phyloP scores from a whole-genome alignment of 495 filamentous ascomycete species.

The Gamarada debralockiae region DNA sequence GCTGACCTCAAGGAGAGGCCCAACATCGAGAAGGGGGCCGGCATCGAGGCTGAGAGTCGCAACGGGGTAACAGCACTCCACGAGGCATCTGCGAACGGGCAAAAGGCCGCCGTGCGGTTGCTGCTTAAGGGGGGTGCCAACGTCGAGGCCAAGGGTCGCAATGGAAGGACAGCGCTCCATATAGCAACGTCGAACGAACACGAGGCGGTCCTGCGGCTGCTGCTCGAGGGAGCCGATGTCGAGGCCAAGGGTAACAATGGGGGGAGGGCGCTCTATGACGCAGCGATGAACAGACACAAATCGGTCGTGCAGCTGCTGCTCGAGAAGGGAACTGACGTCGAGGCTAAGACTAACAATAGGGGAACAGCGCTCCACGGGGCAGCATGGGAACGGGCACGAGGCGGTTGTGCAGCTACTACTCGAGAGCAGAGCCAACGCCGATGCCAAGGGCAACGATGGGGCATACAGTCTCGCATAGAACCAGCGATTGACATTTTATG shows the following conservation, averaged over 20 bases:
- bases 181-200: conserved; percentile 23
- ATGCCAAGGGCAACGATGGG: too few relatives aligned
- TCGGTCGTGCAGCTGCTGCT: background rate
- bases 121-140: conserved; percentile 24
- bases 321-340: background rate
- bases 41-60: background rate
- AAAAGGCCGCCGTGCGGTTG: conserved; percentile 32
- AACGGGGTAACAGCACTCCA: background rate
- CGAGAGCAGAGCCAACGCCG: conserved; percentile 18
- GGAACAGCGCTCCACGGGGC: conserved; percentile 29
- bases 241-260: conserved; percentile 2
- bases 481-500: too few relatives aligned
- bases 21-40: conserved; percentile 17
- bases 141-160: background rate
- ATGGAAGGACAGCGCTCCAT: conserved; percentile 19
- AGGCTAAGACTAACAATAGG: background rate
- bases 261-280: background rate
- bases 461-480: too few relatives aligned
- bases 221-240: background rate
- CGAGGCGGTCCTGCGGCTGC: too few relatives aligned
- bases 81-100: conserved; percentile 34
- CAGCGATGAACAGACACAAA: too few relatives aligned
- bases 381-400: conserved; percentile 11
- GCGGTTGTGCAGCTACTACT: conserved; percentile 24
- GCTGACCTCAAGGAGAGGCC: too few relatives aligned